Base-by-base conservation (phyloP, 129 eudicot species). In the Arctium minus region DNA sequence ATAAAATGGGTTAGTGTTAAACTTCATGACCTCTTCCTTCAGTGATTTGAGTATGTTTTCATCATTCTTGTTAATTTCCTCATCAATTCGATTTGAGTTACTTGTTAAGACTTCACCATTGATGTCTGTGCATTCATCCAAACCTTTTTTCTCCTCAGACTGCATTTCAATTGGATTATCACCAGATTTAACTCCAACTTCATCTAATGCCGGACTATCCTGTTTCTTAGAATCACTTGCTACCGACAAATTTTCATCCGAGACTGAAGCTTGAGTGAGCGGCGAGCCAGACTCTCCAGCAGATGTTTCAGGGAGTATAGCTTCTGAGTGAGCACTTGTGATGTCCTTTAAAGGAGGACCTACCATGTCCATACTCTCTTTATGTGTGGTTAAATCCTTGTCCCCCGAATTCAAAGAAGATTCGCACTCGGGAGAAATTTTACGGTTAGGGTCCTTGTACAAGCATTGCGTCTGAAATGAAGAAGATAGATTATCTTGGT, bases 381-480 rank as follows among this genome's bases (percentile, higher is more conserved):
- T 82, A 67, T 87, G 81, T 31, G 85, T 65, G 40, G 68, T 17
- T 38, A 65, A 30, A 37, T 80, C 36, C 70, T 74, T 72, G 48
- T 37, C 37, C 67, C 65, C 32, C 60, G 60, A 69, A 74, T 68
- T 53, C 37, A 83, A 76, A 30, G 81, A 74, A 46, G 83, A 74
- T 65, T 82, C 70, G 15, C n/a, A 9, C 9, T 78, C 80, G 0
- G 76, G 79, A 68, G 83, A 75, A 60, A 83, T 31, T 86, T 77
- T 76, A 8, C 84, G 86, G 62, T 77, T 74, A 4, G 88, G 86
- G 77, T 88, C 88, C 48, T 82, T 83, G 85, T 77, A 89, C 90
- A 89, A 80, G 83, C 89, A 91, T 79, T 90, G 92, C 90, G 89
- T 85, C 22, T 90, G 98, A 71, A 96, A 96, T 9, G 97, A 95